Evolutionary conservation across 148 eudicot species (phyloP).

Genomic region (Drosera capensis): DNA sequence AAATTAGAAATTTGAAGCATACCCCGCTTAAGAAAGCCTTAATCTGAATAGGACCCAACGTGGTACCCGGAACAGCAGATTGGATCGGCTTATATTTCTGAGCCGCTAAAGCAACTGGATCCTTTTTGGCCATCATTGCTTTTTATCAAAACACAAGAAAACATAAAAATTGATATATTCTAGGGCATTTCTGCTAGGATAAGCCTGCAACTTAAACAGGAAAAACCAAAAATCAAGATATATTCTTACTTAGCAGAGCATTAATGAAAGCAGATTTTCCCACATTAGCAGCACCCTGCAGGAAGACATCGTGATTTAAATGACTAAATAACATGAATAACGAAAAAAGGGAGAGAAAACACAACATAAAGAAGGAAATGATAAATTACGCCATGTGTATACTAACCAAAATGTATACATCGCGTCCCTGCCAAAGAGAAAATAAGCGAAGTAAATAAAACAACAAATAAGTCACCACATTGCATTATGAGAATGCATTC

Average conservation of each 20-base stretch:
- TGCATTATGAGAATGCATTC: no score
- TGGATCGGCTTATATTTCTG: constrained; percentile 84
- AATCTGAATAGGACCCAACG: constrained; percentile 86
- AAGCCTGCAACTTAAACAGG: no score
- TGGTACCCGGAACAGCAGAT: constrained; percentile 99
- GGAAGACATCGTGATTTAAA: constrained; percentile 7
- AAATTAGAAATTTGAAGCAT: constrained; percentile 20
- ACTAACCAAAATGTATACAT: constrained; percentile 89
- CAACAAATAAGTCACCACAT: no score
- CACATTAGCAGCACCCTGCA: constrained; percentile 92
- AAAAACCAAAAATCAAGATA: constrained; percentile 2
- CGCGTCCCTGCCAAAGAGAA: constrained; percentile 67
- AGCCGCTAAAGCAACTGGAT: constrained; percentile 87
- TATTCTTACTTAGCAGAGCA: constrained; percentile 66
- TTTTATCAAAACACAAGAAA: no score
- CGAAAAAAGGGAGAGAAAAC: not conserved
- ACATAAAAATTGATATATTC: no score
- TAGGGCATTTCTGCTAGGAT: no score
- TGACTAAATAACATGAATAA: constrained; percentile 1
- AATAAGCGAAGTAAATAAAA: constrained; percentile 1
- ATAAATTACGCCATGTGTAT: no score
- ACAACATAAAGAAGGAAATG: no score
- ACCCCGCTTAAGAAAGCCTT: constrained; percentile 88
- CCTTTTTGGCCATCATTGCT: constrained; percentile 78
- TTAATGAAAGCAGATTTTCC: constrained; percentile 97